Base-by-base conservation (phyloP, 2,329 filamentous ascomycete genomes). In the Endocalyx cinctus region DNA sequence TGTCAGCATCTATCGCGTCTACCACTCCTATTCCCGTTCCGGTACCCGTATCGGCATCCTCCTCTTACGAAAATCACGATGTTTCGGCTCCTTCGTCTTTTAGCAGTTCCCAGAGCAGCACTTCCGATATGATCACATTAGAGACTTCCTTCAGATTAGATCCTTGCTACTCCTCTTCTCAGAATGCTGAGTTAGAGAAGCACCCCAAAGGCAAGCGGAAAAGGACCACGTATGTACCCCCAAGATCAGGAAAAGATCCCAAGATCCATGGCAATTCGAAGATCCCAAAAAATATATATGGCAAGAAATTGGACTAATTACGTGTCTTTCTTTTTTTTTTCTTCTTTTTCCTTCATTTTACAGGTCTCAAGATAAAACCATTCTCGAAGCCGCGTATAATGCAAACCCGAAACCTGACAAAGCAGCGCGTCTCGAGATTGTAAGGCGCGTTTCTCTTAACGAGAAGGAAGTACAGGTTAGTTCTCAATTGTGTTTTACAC, bases 401-500 rank as follows among this genome's bases (percentile, higher is more conserved):
- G 75, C 71, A 42, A 94, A 96, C 58, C 78, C 87, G 6, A 96
- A 95, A 61, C 90, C 90, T 20, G 89, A 95, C 66, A 96, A 94
- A 64, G 74, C 80, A 35, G 84, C 87, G 60, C 86, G 90, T 64
- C 74, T 86, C 29, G 81, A 82, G 38, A 88, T 97, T 44, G 87
- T 94, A 39, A 77, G 78, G 63, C 84, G 81, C 61, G 88, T 96
- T 41, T 84, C 86, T 16, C 72, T 97, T 43, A 90, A 86, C 47
- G 89, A 96, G 66, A 96, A 95, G 62, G 89, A 96, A 68, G 87
- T 96, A 23, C 90, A 96, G 79, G 90, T 95, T 67, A 61, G 82
- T 61, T 29, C n/a, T n/a, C n/a, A n/a, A n/a, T n/a, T n/a, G n/a
- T n/a, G n/a, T n/a, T n/a, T n/a, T n/a, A n/a, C n/a, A n/a, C n/a